Base-by-base conservation (phyloP, 257 asterid genomes). In the Jaltomata sinuosa region DNA sequence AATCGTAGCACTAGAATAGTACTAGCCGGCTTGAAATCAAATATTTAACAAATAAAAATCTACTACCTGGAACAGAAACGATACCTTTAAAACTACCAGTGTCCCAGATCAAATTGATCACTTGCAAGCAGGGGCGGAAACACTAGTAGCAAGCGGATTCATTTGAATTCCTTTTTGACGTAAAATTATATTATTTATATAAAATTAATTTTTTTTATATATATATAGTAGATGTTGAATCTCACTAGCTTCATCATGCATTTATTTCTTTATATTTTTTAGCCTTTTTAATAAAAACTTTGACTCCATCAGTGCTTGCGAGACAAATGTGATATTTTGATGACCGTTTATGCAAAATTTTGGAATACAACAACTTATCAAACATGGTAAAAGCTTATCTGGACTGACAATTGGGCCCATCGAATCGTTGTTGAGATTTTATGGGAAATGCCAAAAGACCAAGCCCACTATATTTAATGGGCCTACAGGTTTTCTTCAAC, bases 1-100 rank as follows among this genome's bases (percentile, higher is more conserved):
- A 4, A 19, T 19, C 5, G 59, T 21, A 54, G 62, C 0, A 54
- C 11, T 59, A 59, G 67, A 29, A 22, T 59, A 47, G 16, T 47
- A 4, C 53, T 21, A 8, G 5, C 21, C 62, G 11, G 31, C 67
- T 32, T 31, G 14, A 65, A 16, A 65, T 65, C 5, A 31, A 31
- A n/a, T n/a, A n/a, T n/a, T n/a, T 65, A 31, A 18, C 4, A 32
- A 65, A 31, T 8, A 32, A 65, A 34, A 12, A 32, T 65, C 22
- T 31, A 31, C 21, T 65, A n/a, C n/a, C n/a, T 65, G 45, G 47
- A 32, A 55, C 25, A 21, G 25, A 55, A 55, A 21, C 14, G 29
- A 21, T 7, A 55, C 21, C 5, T 55, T n/a, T 55, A 21, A 65
- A 87, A 8, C 27, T 32, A 71, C 82, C 45, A 89, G 87, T 86